These are phyloP conservation scores for Teratosphaeria viscida DNA, from an alignment of 2,329 filamentous ascomycete species.

Conservation along the genomic window DNA sequence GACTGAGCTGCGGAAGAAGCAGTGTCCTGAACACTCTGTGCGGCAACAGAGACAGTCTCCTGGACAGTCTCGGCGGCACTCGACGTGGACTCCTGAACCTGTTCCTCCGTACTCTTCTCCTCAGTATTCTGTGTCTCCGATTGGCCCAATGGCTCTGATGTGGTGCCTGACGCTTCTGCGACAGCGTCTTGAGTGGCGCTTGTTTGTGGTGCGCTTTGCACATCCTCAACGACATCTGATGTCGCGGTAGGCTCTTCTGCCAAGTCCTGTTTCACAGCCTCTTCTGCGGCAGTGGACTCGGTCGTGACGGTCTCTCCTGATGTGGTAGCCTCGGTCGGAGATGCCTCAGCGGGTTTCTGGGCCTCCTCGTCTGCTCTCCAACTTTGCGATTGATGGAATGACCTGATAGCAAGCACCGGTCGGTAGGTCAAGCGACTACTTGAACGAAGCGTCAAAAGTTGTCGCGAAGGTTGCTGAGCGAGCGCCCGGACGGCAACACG, in stretches of 20 bases:
- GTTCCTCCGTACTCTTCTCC: slow-evolving; percentile 5
- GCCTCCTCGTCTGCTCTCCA: slow-evolving; percentile 29
- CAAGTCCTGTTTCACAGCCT: slow-evolving; percentile 20
- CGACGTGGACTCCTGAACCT: slow-evolving; percentile 7
- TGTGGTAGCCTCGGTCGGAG: slow-evolving; percentile 16
- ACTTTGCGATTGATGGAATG: slow-evolving; percentile 31
- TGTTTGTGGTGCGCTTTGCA: slow-evolving; percentile 5
- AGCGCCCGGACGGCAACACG: slow-evolving; percentile 47
- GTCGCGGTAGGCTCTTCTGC: slow-evolving; percentile 14
- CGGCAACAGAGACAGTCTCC: slow-evolving; percentile 9
- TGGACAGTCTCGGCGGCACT: slow-evolving; percentile 9
- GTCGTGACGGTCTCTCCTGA: slow-evolving; percentile 29
- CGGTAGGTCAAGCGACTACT: slow-evolving; percentile 18
- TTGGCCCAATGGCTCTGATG: slow-evolving; percentile 10
- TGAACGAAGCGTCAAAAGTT: slow-evolving; percentile 31
- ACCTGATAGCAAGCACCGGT: slow-evolving; percentile 22
- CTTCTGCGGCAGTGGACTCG: slow-evolving; percentile 14
- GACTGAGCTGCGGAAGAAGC: slow-evolving; percentile 17
- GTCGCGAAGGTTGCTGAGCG: slow-evolving; percentile 34
- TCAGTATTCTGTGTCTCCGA: slow-evolving; percentile 4
- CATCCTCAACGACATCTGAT: slow-evolving; percentile 12
- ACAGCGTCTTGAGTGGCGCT: slow-evolving; percentile 9
- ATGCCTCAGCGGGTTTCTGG: slow-evolving; percentile 11
- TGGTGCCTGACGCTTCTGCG: slow-evolving; percentile 13
- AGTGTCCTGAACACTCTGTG: slow-evolving; percentile 11